A percentile compares a stretch with the other conserved stretches of the same genome.
phyloP scores from a whole-genome alignment of 371 early-diverging fungal species.

The Actinomucor elegans region DNA sequence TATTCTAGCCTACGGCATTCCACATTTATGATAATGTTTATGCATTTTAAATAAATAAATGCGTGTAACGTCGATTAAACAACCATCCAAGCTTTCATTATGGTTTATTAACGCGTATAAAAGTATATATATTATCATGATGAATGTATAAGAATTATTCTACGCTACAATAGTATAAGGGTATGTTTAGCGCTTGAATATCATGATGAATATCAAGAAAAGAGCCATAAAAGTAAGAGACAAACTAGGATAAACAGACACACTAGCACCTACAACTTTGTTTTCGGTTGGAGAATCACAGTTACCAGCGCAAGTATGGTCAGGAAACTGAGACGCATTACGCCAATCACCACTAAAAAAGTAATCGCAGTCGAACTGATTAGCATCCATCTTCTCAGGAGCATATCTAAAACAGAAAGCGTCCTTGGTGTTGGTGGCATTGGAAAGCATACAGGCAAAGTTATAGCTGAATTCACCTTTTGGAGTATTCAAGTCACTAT shows the following conservation, averaged over 20 bases:
- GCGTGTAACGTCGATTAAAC: too few relatives aligned
- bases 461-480: background rate
- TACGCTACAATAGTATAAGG: too few relatives aligned
- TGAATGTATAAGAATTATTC: too few relatives aligned
- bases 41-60: too few relatives aligned
- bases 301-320: background rate
- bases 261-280: background rate
- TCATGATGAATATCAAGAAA: background rate
- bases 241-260: background rate
- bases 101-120: too few relatives aligned
- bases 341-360: conserved; percentile 2
- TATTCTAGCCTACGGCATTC: too few relatives aligned
- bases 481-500: background rate
- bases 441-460: too few relatives aligned
- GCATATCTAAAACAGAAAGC: background rate
- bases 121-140: too few relatives aligned
- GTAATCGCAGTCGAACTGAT: background rate
- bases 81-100: too few relatives aligned
- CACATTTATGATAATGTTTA: too few relatives aligned
- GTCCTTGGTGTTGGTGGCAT: background rate
- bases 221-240: background rate
- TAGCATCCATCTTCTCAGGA: background rate
- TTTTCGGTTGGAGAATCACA: background rate
- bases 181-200: too few relatives aligned
- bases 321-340: background rate